These are phyloP conservation scores for Eleusine indica DNA, from an alignment of 176 grass and related monocot species.

Conservation along the genomic window DNA sequence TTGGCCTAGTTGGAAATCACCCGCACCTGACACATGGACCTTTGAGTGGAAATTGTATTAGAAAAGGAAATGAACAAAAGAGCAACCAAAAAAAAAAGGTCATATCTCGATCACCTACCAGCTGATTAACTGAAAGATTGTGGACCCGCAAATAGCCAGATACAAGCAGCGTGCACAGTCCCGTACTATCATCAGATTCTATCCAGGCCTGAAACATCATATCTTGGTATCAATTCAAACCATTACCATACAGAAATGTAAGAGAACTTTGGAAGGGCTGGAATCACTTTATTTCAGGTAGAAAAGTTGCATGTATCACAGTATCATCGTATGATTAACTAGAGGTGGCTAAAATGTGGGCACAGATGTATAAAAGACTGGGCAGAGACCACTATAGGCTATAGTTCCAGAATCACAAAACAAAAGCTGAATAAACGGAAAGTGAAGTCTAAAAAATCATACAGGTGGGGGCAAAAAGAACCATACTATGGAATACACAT, in stretches of 20 bases:
- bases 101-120: constrained; percentile 67
- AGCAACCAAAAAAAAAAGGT: neutral
- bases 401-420: neutral
- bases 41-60: constrained; percentile 57
- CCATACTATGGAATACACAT: neutral
- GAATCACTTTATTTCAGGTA: constrained; percentile 2
- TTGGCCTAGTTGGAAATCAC: constrained; percentile 83
- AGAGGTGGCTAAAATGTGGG: neutral
- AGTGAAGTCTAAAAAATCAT: neutral
- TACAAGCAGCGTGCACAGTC: constrained; percentile 76
- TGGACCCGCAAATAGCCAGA: constrained; percentile 86
- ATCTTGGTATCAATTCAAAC: neutral
- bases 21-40: constrained; percentile 89
- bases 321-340: neutral
- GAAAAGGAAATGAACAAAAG: constrained; percentile 33
- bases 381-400: neutral
- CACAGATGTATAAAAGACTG: neutral
- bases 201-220: constrained; percentile 53
- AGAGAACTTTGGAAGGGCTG: neutral
- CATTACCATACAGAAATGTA: neutral
- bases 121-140: constrained; percentile 86
- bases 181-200: constrained; percentile 56
- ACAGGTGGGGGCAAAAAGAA: neutral
- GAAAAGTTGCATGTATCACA: neutral
- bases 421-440: neutral